Evolutionary conservation across 352 stramenopile genomes (phyloP).

Genomic region (Thraustochytrium sp.): DNA sequence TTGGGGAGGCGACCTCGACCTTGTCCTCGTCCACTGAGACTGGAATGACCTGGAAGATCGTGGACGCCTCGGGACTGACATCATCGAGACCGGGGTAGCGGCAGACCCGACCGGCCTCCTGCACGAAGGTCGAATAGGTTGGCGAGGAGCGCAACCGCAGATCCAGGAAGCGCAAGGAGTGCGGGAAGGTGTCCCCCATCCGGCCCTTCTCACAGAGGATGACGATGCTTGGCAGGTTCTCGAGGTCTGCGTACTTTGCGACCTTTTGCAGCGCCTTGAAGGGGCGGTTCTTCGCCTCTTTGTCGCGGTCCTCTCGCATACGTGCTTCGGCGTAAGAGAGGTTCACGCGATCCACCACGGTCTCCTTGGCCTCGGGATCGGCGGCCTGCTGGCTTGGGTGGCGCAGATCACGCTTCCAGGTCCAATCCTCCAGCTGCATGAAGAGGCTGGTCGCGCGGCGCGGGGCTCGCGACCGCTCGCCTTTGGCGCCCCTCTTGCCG

Average conservation of each 20-base stretch:
- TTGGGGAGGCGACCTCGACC: neutral
- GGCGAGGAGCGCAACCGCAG: neutral
- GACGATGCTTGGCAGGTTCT: slow-evolving; percentile 1
- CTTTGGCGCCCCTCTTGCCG: neutral
- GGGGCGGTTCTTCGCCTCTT: neutral
- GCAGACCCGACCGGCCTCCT: neutral
- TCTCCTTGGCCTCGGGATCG: neutral
- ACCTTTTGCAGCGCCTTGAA: neutral
- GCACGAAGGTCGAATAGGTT: slow-evolving; percentile 7
- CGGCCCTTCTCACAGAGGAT: slow-evolving; percentile 4
- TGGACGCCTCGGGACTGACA: neutral
- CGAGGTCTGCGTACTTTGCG: slow-evolving; percentile 2
- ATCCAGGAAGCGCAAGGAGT: slow-evolving; percentile 3
- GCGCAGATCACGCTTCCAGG: neutral
- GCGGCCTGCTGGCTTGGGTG: neutral
- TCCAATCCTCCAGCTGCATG: neutral
- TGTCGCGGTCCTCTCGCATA: neutral
- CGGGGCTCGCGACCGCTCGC: neutral
- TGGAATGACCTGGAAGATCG: neutral
- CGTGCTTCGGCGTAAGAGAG: neutral
- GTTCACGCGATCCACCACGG: neutral
- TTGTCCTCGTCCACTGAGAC: no score
- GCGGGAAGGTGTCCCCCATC: slow-evolving; percentile 5
- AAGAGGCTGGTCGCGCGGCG: neutral
- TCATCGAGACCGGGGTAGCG: neutral